Percentiles rank a stretch among this genome's conserved stretches.
Conservation (phyloP, 805 yeast species). For the Grigorovia jiainica region DNA sequence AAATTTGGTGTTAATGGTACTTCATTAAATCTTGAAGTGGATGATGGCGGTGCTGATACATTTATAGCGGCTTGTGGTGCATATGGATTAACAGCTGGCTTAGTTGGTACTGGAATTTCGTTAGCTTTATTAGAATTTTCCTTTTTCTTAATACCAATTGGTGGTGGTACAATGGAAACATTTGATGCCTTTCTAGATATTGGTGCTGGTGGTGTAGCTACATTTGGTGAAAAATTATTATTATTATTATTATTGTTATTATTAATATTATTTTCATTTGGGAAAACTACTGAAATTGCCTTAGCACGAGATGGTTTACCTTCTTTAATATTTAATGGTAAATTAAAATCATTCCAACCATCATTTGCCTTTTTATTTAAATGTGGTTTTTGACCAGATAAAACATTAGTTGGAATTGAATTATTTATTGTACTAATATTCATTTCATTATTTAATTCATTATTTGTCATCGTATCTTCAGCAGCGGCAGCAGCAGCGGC, state of each 20-base stretch:
- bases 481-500: constrained; percentile 16
- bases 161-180: constrained; percentile 16
- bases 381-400: constrained; percentile 30
- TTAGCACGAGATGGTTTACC: constrained; percentile 26
- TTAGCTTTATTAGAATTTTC: background rate
- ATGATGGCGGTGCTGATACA: constrained; percentile 9
- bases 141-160: constrained; percentile 1
- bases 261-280: constrained; percentile 8
- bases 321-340: constrained; percentile 25
- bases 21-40: constrained; percentile 3
- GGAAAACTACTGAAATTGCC: constrained; percentile 31
- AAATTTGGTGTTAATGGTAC: background rate
- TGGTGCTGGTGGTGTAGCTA: constrained; percentile 19
- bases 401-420: constrained; percentile 16
- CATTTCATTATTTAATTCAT: background rate
- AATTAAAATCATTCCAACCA: constrained; percentile 28
- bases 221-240: constrained; percentile 5
- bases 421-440: background rate
- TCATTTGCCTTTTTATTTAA: constrained; percentile 29
- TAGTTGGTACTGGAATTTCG: constrained; percentile 6
- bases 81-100: constrained; percentile 31
- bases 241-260: no score
- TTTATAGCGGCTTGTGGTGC: constrained; percentile 23
- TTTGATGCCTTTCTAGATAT: constrained; percentile 19
- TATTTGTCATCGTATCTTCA: constrained; percentile 7